A percentile compares a stretch with the other conserved stretches of the same genome.
phyloP scores from a whole-genome alignment of 352 stramenopile species.

The Globisporangium rhizosaccharum region DNA sequence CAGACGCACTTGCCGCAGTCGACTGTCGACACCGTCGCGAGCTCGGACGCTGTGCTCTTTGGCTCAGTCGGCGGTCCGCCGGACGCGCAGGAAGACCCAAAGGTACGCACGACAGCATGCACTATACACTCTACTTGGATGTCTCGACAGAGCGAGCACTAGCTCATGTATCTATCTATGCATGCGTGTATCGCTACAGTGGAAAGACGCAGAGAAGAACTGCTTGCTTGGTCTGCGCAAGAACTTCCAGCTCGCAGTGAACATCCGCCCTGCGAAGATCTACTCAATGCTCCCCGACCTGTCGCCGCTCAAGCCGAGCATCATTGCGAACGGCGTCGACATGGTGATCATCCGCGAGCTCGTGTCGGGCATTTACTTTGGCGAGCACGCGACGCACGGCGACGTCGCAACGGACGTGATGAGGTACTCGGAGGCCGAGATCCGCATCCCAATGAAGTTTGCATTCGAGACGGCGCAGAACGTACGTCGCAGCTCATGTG shows the following conservation, averaged over 20 bases:
- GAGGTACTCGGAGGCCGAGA: constrained; percentile 96
- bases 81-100: constrained; percentile 86
- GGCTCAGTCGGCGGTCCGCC: constrained; percentile 95
- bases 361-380: constrained; percentile 99
- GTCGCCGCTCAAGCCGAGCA: constrained; percentile 95
- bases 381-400: constrained; percentile 74
- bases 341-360: constrained; percentile 99
- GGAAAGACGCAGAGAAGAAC: constrained; percentile 92
- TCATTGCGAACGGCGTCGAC: constrained; percentile 95
- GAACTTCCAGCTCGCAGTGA: constrained; percentile 97
- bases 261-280: constrained; percentile 97
- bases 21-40: constrained; percentile 90
- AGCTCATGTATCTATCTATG: too few species aligned
- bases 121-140: too few species aligned
- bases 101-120: constrained; percentile 22
- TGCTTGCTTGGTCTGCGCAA: constrained; percentile 97
- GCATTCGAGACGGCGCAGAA: constrained; percentile 79
- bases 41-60: constrained; percentile 91
- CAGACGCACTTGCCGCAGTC: constrained; percentile 92
- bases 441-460: constrained; percentile 80
- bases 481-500: constrained; percentile 24
- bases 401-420: constrained; percentile 92
- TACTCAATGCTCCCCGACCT: constrained; percentile 96
- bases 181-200: constrained; percentile 20
- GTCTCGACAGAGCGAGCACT: too few species aligned